A percentile compares a stretch with the other conserved stretches of the same genome.
Evolutionary conservation across 1,284 basidiomycete species (phyloP).

Genomic region (Hypsizygus ulmarius): DNA sequence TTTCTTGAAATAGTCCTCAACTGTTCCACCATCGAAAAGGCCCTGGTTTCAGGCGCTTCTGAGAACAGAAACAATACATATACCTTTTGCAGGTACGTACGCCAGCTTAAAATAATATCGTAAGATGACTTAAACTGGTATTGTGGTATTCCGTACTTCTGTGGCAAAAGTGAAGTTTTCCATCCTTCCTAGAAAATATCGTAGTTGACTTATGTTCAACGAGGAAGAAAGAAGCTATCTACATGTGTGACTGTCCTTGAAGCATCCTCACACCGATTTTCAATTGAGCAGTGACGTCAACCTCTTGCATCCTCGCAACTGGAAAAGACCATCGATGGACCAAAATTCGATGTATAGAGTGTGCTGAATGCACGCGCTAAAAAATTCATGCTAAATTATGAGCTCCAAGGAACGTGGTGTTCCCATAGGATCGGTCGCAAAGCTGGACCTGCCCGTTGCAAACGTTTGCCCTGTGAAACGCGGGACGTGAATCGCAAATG

Average conservation of each 20-base stretch:
- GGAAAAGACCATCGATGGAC: background rate
- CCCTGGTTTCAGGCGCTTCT: slow-evolving; percentile 19
- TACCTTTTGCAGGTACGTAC: slow-evolving; percentile 16
- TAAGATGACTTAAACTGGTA: background rate
- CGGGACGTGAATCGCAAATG: background rate
- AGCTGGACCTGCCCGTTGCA: slow-evolving; percentile 58
- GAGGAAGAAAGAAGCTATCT: slow-evolving; percentile 2
- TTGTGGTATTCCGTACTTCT: slow-evolving; percentile 36
- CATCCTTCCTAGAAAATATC: slow-evolving; percentile 26
- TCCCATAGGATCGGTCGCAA: slow-evolving; percentile 59
- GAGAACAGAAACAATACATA: background rate
- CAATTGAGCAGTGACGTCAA: slow-evolving; percentile 59
- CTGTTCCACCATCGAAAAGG: slow-evolving; percentile 64
- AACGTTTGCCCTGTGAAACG: slow-evolving; percentile 33
- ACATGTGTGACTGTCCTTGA: slow-evolving; percentile 69
- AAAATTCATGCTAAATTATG: slow-evolving; percentile 60
- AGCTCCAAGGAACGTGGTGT: slow-evolving; percentile 62
- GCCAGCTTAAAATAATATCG: slow-evolving; percentile 21
- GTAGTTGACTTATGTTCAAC: background rate
- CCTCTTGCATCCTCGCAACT: slow-evolving; percentile 61
- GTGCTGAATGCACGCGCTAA: slow-evolving; percentile 38
- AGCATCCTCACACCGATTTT: slow-evolving; percentile 68
- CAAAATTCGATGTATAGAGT: background rate
- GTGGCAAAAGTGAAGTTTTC: slow-evolving; percentile 65
- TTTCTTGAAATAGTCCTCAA: slow-evolving; percentile 56